Evolutionary conservation across 306 rosid genomes (phyloP), one percentile per base, ranked within the genome.

Genomic region (Sicyos edulis): DNA sequence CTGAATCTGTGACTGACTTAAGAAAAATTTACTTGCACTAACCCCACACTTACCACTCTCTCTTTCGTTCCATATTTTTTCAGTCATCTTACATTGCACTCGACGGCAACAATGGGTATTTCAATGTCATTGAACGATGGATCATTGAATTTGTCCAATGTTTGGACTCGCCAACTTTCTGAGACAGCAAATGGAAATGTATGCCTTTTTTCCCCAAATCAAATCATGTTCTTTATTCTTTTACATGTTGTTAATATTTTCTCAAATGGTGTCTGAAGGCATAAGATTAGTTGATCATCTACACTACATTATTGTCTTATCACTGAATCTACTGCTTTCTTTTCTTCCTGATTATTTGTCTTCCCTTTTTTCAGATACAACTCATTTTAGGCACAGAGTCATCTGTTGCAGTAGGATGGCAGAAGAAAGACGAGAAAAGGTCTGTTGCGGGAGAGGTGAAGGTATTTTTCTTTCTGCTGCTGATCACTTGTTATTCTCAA

Each of bases 131-230:
- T 93, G 80, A 85, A 67, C 70, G 99, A 93, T 75, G 89, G 97
- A 75, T 91, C 97, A 6, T 78, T 91, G 83, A 93, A 83, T 83
- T 97, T 93, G 72, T 84, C 99, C 65, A 93, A 93, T 78, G 72
- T 83, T 42, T 93, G 99, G 99, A 86, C 86, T 53, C 99, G 99
- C 56, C 97, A 90, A 81, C 81, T 93, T 60, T 88, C 99, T 74
- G 92, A 90, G 66, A 87, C 90, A 72, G 75, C 96, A 58, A 78
- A 78, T 29, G 99, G 95, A 83, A 83, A 85, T 88, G 99, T 89
- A 84, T 68, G 79, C 76, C 64, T 19, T 74, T 74, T 50, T 77
- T 3, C 7, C 13, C 7, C 68, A 78, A 67, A 22, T 60, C 22
- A 53, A 59, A 11, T 74, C 77, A 61, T 42, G 60, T 24, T 66